These are phyloP conservation scores for Leccinum pellstonianum DNA, from an alignment of 768 basidiomycete species.

Conservation along the genomic window DNA sequence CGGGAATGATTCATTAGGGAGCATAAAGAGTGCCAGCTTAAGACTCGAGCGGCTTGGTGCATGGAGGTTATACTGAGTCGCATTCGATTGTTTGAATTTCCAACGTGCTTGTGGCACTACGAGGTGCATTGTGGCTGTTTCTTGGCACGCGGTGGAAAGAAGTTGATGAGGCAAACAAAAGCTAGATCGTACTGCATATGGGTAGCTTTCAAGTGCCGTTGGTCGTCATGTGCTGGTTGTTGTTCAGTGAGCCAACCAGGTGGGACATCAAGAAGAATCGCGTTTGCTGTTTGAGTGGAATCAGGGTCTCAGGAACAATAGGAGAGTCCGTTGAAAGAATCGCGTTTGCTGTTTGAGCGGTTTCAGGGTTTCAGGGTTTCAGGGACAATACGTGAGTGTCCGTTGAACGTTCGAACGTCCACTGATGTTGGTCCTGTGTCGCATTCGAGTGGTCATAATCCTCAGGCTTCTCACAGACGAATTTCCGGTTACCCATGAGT, in stretches of 20 bases:
- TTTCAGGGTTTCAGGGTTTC: background rate
- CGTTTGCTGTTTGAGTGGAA: background rate
- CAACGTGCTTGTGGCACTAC: background rate
- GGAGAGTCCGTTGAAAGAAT: background rate
- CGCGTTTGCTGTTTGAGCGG: no score
- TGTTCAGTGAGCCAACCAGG: background rate
- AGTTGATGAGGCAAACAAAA: background rate
- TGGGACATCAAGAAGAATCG: background rate
- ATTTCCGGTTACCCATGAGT: no score
- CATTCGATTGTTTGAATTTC: background rate
- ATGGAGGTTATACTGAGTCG: background rate
- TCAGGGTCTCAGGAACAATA: background rate
- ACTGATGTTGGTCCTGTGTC: no score
- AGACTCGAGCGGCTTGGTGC: background rate
- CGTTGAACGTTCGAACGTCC: background rate
- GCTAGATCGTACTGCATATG: background rate
- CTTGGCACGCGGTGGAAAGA: background rate
- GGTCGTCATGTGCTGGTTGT: background rate
- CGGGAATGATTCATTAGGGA: background rate
- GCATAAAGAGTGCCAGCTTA: background rate
- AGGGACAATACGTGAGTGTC: background rate
- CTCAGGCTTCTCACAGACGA: background rate
- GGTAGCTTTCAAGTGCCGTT: background rate
- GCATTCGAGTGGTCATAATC: background rate
- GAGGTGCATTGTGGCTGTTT: background rate